Conservation (phyloP, 2,329 filamentous ascomycete species). For the Fusarium tricinctum region DNA sequence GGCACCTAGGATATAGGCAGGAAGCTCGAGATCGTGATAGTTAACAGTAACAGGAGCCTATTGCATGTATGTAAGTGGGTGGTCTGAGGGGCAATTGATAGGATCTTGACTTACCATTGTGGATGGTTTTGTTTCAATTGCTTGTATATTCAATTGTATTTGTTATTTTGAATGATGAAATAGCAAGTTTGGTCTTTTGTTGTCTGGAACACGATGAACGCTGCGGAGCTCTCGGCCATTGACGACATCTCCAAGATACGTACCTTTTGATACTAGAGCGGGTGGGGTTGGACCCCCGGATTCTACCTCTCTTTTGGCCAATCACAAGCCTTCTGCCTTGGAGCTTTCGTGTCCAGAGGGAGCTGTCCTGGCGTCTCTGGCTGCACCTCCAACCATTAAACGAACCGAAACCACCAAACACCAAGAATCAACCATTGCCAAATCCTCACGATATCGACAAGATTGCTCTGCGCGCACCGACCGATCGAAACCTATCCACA, state of each 20-base stretch:
- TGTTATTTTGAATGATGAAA: constrained; percentile 2
- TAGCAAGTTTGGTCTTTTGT: constrained; percentile 5
- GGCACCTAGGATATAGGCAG: constrained; percentile 83
- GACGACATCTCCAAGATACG: constrained; percentile 37
- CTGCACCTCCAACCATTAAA: constrained; percentile 24
- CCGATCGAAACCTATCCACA: neutral
- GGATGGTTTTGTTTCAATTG: neutral
- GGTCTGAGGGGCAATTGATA: neutral
- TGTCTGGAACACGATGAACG: neutral
- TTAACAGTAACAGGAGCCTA: constrained; percentile 27
- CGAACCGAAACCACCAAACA: constrained; percentile 24
- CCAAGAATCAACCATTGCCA: constrained; percentile 24
- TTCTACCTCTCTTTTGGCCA: constrained; percentile 44
- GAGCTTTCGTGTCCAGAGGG: constrained; percentile 57
- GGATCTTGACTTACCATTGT: constrained; percentile 25
- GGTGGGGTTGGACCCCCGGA: constrained; percentile 29
- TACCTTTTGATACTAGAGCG: neutral
- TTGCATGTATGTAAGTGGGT: neutral
- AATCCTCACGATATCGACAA: constrained; percentile 8
- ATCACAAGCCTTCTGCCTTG: constrained; percentile 51
- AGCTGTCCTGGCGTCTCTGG: constrained; percentile 43
- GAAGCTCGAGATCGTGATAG: constrained; percentile 58
- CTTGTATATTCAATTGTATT: neutral
- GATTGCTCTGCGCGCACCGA: neutral
- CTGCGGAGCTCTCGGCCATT: constrained; percentile 32